These are phyloP conservation scores for Lagerstroemia speciosa DNA, from an alignment of 345 rosid species.

Conservation along the genomic window DNA sequence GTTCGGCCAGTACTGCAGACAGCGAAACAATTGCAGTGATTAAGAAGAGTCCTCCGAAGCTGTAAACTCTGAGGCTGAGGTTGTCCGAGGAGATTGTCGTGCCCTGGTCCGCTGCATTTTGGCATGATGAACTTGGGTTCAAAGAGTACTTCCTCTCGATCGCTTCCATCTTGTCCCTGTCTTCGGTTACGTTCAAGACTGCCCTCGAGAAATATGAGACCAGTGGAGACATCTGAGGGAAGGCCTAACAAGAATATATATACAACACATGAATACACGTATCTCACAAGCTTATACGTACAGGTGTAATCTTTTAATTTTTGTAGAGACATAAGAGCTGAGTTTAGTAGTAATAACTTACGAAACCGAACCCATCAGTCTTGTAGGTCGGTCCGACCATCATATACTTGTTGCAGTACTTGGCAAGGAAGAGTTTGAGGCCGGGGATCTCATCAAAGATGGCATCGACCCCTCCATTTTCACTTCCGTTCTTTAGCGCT, in stretches of 20 bases:
- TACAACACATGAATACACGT: background rate
- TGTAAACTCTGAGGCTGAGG: constrained; percentile 21
- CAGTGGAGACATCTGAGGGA: constrained; percentile 27
- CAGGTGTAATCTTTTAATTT: background rate
- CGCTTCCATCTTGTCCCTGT: constrained; percentile 9
- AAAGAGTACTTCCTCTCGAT: constrained; percentile 12
- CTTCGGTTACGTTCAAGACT: constrained; percentile 33
- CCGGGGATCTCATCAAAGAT: constrained; percentile 39
- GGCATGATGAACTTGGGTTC: constrained; percentile 1
- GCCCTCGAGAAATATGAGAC: constrained; percentile 32
- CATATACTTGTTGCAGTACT: constrained; percentile 21
- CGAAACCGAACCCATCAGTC: background rate
- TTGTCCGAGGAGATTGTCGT: constrained; percentile 11
- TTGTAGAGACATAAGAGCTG: background rate
- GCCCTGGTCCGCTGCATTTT: background rate
- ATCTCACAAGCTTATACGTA: background rate
- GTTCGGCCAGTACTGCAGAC: constrained; percentile 17
- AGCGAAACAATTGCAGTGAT: constrained; percentile 28
- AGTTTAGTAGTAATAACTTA: background rate
- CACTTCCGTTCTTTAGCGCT: constrained; percentile 16
- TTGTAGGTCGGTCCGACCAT: constrained; percentile 24
- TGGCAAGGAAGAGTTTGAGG: constrained; percentile 26
- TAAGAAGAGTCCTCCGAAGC: constrained; percentile 41
- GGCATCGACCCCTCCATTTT: constrained; percentile 19
- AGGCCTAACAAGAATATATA: constrained; percentile 18